Evolutionary conservation across 148 eudicot species (phyloP).

Genomic region (Chenopodium quinoa): DNA sequence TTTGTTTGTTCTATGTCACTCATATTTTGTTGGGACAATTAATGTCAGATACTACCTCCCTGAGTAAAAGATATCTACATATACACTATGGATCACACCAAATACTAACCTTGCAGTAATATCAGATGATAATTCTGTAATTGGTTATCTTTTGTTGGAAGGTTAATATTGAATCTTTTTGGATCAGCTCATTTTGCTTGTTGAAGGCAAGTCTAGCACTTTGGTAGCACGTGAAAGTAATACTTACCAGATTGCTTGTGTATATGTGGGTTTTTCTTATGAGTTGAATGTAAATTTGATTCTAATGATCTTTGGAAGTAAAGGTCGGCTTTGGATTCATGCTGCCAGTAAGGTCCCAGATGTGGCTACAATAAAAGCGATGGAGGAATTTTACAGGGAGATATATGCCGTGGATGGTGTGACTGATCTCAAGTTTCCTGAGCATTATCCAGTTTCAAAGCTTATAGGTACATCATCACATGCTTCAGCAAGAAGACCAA

Average conservation of each 20-base stretch:
- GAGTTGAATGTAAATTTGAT: background rate
- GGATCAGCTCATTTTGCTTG: background rate
- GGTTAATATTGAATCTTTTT: background rate
- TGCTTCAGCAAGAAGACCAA: background rate
- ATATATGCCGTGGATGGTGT: conserved; percentile 75
- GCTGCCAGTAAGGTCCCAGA: conserved; percentile 95
- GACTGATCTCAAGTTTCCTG: conserved; percentile 77
- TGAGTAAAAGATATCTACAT: background rate
- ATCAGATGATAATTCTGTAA: background rate
- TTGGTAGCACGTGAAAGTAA: background rate
- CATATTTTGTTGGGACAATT: background rate
- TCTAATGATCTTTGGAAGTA: conserved; percentile 2
- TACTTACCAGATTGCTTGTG: background rate
- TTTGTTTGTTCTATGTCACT: background rate
- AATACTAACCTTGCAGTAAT: background rate
- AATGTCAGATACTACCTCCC: background rate
- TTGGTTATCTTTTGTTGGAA: background rate
- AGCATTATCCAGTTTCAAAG: conserved; percentile 74
- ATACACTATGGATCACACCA: background rate
- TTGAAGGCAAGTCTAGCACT: background rate
- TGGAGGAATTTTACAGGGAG: conserved; percentile 88
- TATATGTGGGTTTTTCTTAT: background rate
- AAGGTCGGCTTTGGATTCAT: conserved; percentile 95
- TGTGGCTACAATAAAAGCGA: conserved; percentile 62
- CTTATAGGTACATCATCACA: conserved; percentile 52